These are phyloP conservation scores for Debaryomyces subglobosus DNA, from an alignment of 1,139 yeast species.

Conservation along the genomic window DNA sequence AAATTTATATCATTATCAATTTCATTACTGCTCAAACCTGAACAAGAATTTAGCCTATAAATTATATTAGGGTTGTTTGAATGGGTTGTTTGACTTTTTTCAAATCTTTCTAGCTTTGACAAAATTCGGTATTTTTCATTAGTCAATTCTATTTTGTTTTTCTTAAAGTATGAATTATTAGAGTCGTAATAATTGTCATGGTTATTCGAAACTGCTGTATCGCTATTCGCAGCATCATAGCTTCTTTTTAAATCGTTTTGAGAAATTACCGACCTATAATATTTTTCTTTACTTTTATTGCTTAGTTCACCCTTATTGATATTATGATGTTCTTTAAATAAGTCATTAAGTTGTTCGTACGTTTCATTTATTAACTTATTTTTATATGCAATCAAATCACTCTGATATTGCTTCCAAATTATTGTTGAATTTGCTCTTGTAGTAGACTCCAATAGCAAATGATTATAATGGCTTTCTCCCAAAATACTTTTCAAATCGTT, in stretches of 20 bases:
- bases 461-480: slow-evolving; percentile 37
- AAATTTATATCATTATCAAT: slow-evolving; percentile 26
- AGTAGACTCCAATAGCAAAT: slow-evolving; percentile 24
- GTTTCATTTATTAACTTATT: slow-evolving; percentile 29
- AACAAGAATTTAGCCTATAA: slow-evolving; percentile 20
- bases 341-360: slow-evolving; percentile 25
- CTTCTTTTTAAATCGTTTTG: slow-evolving; percentile 20
- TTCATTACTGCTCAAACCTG: slow-evolving; percentile 28
- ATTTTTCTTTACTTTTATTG: slow-evolving; percentile 23
- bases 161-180: slow-evolving; percentile 27
- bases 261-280: slow-evolving; percentile 35
- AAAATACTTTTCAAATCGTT: slow-evolving; percentile 28
- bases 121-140: slow-evolving; percentile 23
- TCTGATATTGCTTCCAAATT: slow-evolving; percentile 38
- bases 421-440: slow-evolving; percentile 32
- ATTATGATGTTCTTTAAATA: slow-evolving; percentile 31
- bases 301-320: slow-evolving; percentile 19
- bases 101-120: neutral
- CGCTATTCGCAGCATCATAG: slow-evolving; percentile 9
- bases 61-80: neutral
- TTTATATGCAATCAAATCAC: slow-evolving; percentile 22
- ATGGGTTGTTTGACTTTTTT: slow-evolving; percentile 6
- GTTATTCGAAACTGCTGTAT: slow-evolving; percentile 16
- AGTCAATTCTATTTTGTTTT: slow-evolving; percentile 40
- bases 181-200: slow-evolving; percentile 32